phyloP scores from a whole-genome alignment of 768 basidiomycete genomes.

The Boletus huronensis region DNA sequence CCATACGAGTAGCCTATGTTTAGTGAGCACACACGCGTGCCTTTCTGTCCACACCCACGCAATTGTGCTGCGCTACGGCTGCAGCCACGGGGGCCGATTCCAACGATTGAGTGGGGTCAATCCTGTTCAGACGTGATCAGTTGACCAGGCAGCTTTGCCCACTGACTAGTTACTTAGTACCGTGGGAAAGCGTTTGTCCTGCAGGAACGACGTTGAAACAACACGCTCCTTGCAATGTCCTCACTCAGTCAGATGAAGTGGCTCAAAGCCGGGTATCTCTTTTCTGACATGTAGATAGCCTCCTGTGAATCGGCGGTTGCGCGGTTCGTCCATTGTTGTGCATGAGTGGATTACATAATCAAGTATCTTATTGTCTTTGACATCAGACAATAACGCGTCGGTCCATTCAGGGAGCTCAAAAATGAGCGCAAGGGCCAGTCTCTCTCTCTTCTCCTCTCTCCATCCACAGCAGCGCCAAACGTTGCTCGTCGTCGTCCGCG shows the following conservation, averaged over 20 bases:
- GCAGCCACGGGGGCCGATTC: neutral
- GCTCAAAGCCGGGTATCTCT: too few species aligned
- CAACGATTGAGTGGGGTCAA: neutral
- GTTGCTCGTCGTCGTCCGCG: slow-evolving; percentile 28
- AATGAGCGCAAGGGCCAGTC: slow-evolving; percentile 7
- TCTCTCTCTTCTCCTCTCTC: slow-evolving; percentile 14
- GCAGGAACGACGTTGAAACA: too few species aligned
- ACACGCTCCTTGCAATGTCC: too few species aligned
- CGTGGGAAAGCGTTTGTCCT: neutral
- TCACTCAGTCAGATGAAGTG: too few species aligned
- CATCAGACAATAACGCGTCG: slow-evolving; percentile 22
- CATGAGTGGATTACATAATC: slow-evolving; percentile 14
- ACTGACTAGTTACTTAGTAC: neutral
- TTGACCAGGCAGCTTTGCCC: neutral
- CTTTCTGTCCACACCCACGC: neutral
- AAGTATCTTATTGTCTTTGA: slow-evolving; percentile 23
- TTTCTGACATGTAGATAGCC: too few species aligned
- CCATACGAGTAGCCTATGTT: neutral
- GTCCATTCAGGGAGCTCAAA: slow-evolving; percentile 23
- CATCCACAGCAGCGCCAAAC: slow-evolving; percentile 1
- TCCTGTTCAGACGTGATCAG: neutral
- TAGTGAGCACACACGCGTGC: neutral
- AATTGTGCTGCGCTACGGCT: neutral
- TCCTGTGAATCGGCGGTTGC: too few species aligned
- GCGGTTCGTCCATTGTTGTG: too few species aligned